These are phyloP conservation scores for Chlorella sp. DNA, from an alignment of 139 green algal genomes.

Conservation along the genomic window DNA sequence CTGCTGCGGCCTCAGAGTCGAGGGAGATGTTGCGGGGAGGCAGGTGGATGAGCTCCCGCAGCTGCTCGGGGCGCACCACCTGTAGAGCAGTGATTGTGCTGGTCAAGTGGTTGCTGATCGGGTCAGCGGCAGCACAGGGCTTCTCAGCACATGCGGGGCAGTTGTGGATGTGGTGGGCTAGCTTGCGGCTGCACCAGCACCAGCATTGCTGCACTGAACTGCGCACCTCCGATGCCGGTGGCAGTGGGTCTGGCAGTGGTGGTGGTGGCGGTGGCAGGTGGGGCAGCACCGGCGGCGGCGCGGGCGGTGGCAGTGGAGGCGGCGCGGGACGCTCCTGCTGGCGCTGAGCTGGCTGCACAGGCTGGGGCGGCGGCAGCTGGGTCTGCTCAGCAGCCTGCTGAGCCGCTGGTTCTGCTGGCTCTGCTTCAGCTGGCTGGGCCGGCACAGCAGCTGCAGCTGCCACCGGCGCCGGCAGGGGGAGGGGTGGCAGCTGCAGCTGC, in stretches of 20 bases:
- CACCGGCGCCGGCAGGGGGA: neutral
- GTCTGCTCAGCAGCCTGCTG: neutral
- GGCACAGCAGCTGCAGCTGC: neutral
- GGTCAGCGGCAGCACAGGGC: no score
- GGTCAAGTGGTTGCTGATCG: no score
- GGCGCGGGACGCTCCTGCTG: neutral
- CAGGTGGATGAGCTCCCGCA: constrained; percentile 16
- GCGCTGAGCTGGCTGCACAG: neutral
- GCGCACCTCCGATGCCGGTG: neutral
- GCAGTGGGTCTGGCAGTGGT: constrained; percentile 13
- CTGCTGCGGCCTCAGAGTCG: constrained; percentile 2
- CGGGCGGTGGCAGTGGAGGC: neutral
- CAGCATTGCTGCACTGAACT: no score
- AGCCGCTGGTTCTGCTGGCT: neutral
- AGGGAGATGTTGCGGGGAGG: constrained; percentile 28
- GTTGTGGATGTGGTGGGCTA: no score
- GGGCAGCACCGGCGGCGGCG: neutral
- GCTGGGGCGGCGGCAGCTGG: no score
- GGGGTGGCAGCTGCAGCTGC: neutral
- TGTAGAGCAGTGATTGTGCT: neutral
- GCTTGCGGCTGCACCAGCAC: no score
- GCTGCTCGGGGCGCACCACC: constrained; percentile 22
- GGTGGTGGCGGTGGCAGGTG: neutral
- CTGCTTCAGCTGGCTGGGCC: no score
- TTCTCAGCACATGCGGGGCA: no score